Percentiles rank a stretch among this genome's conserved stretches.
Evolutionary conservation across 1,139 yeast genomes (phyloP).

Genomic region (Diutina mesorugosa): DNA sequence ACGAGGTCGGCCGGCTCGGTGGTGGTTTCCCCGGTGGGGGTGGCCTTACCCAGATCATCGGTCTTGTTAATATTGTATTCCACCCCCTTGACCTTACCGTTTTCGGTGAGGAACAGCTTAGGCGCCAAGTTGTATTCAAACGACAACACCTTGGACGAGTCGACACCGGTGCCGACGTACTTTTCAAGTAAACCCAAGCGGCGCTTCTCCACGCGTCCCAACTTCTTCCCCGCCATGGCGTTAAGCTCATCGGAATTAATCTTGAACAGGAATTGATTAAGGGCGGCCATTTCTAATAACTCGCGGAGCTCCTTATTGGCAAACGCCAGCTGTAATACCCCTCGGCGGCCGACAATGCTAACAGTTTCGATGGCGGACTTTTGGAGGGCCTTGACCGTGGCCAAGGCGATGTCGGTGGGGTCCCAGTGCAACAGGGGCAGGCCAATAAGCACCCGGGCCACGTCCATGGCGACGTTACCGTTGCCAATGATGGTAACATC

Average conservation of each 20-base stretch:
- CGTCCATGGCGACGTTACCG: conserved; percentile 95
- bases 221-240: conserved; percentile 20
- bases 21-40: conserved; percentile 22
- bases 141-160: conserved; percentile 38
- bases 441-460: conserved; percentile 66
- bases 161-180: conserved; percentile 19
- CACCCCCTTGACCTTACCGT: conserved; percentile 29
- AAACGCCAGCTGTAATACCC: conserved; percentile 72
- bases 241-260: conserved; percentile 36
- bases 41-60: conserved; percentile 19
- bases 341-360: conserved; percentile 74
- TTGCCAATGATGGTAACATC: conserved; percentile 82
- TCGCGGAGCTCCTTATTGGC: conserved; percentile 90
- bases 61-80: conserved; percentile 36
- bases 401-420: conserved; percentile 58
- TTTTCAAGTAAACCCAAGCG: conserved; percentile 52
- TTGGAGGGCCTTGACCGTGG: conserved; percentile 43
- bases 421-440: conserved; percentile 43
- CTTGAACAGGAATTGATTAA: conserved; percentile 32
- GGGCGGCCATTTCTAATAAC: conserved; percentile 45
- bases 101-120: conserved; percentile 28
- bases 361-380: conserved; percentile 47
- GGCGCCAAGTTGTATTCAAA: conserved; percentile 67
- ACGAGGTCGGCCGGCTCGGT: conserved; percentile 24
- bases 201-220: conserved; percentile 61